Percentiles rank a stretch among this genome's conserved stretches.
Evolutionary conservation across 352 stramenopile genomes (phyloP).

Genomic region (Phytophthora pseudosyringae): DNA sequence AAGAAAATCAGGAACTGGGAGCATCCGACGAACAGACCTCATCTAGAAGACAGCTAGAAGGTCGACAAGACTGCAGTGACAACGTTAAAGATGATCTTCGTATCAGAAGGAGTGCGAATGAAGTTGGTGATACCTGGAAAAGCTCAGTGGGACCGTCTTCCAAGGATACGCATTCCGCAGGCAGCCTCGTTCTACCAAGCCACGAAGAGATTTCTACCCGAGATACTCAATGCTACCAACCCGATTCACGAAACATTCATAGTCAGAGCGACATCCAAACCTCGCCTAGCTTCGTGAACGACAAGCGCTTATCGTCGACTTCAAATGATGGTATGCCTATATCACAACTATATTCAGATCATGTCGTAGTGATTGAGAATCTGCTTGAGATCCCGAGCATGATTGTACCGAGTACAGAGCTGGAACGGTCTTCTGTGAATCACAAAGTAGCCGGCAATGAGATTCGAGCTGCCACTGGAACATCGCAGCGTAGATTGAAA

Average conservation of each 20-base stretch:
- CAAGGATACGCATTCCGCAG: too few relatives aligned
- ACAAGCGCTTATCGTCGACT: too few relatives aligned
- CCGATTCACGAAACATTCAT: too few relatives aligned
- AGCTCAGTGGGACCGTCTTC: too few relatives aligned
- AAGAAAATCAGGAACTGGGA: not conserved
- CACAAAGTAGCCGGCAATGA: not conserved
- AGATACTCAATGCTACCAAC: too few relatives aligned
- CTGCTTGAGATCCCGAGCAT: constrained; percentile 30
- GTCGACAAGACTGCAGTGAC: not conserved
- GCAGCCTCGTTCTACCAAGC: too few relatives aligned
- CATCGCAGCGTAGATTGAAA: not conserved
- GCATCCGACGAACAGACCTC: not conserved
- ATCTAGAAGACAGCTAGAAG: too few relatives aligned
- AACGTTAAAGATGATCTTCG: not conserved
- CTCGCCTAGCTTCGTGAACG: too few relatives aligned
- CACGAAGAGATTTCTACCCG: too few relatives aligned
- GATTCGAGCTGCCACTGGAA: not conserved
- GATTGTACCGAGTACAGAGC: constrained; percentile 1
- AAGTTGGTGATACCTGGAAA: not conserved
- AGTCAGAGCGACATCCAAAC: too few relatives aligned
- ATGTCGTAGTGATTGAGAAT: constrained; percentile 13
- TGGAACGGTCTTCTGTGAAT: not conserved
- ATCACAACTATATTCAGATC: not conserved
- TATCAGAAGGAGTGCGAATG: too few relatives aligned
- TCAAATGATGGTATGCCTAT: too few relatives aligned